Percentiles rank a stretch among this genome's conserved stretches.
Evolutionary conservation across 2,329 filamentous ascomycete genomes (phyloP).

Genomic region (Dactylonectria macrodidyma): DNA sequence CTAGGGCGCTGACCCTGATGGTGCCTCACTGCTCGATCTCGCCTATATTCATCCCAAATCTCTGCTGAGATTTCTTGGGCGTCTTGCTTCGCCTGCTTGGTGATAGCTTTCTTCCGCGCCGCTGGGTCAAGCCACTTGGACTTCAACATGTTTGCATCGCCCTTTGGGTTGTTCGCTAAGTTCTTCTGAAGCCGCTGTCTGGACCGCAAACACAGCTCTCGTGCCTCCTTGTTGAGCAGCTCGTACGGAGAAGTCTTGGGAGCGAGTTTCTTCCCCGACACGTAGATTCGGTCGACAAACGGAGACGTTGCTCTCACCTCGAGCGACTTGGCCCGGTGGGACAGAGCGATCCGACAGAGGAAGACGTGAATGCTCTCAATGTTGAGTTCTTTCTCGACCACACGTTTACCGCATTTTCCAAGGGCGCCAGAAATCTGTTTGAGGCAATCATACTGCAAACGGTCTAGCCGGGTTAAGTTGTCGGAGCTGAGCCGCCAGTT

Average conservation of each 20-base stretch:
- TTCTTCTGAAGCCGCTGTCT: background rate
- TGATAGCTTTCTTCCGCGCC: conserved; percentile 1
- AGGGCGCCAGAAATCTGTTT: background rate
- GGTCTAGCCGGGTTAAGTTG: background rate
- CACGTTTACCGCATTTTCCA: background rate
- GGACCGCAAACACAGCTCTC: background rate
- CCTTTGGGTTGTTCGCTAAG: background rate
- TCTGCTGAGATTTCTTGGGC: background rate
- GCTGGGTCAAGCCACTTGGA: conserved; percentile 14
- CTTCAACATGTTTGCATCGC: background rate
- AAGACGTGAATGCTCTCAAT: conserved; percentile 15
- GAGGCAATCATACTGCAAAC: conserved; percentile 20
- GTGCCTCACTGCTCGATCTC: background rate
- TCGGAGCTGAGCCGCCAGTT: background rate
- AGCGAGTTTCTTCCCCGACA: background rate
- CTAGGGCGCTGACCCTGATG: no score
- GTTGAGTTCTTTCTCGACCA: conserved; percentile 28
- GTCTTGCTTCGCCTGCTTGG: background rate
- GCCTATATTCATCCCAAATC: conserved; percentile 3
- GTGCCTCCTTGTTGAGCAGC: background rate
- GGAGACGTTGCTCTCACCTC: background rate
- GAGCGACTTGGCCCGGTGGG: conserved; percentile 3
- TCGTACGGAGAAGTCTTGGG: background rate
- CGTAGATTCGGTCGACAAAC: background rate
- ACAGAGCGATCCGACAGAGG: background rate